phyloP scores from a whole-genome alignment of 2,329 filamentous ascomycete genomes.

The Epichloe coenophiala region DNA sequence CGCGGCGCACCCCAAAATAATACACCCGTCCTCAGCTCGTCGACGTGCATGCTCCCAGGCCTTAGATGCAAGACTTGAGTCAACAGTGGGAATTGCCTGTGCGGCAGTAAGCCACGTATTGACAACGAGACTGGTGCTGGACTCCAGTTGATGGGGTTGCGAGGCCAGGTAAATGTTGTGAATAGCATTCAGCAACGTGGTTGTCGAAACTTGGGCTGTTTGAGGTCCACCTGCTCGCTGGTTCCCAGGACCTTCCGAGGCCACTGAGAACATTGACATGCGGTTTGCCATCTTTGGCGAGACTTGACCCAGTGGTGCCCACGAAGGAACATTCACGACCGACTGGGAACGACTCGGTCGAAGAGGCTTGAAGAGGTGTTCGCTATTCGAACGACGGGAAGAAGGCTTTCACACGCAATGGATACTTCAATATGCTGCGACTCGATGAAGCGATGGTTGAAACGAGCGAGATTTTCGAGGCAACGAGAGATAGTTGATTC shows the following conservation, averaged over 20 bases:
- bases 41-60: conserved; percentile 95
- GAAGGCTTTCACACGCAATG: neutral
- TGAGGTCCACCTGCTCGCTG: conserved; percentile 49
- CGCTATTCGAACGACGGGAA: neutral
- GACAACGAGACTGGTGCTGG: conserved; percentile 80
- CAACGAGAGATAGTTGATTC: neutral
- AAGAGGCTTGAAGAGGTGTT: neutral
- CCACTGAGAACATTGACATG: conserved; percentile 57
- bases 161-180: conserved; percentile 78
- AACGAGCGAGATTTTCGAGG: neutral
- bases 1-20: conserved; percentile 63
- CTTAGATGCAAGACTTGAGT: conserved; percentile 61
- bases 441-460: neutral
- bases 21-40: conserved; percentile 88
- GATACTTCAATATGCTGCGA: neutral
- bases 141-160: conserved; percentile 75
- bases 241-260: conserved; percentile 47
- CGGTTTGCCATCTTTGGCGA: conserved; percentile 41
- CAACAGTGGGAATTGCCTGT: conserved; percentile 60
- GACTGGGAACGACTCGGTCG: conserved; percentile 2
- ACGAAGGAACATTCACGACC: conserved; percentile 26
- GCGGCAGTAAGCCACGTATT: conserved; percentile 88
- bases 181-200: conserved; percentile 79
- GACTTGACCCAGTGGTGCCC: conserved; percentile 16
- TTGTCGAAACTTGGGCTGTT: conserved; percentile 75